Evolutionary conservation across 176 grass and related monocot genomes (phyloP), one percentile per base, ranked within the genome.

Genomic region (Urochloa ruziziensis): DNA sequence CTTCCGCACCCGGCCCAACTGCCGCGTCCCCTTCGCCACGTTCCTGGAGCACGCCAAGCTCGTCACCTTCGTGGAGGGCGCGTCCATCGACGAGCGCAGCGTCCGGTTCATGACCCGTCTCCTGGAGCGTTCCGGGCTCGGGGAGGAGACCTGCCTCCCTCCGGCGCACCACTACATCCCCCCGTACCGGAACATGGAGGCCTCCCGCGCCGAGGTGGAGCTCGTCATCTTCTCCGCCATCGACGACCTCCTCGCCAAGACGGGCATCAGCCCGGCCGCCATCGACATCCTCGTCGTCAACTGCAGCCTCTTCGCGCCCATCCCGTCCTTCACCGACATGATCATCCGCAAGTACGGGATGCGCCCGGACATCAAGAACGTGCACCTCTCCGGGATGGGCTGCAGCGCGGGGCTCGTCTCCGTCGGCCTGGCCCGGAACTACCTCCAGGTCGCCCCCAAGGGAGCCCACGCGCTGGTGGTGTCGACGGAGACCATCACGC

Each of bases 401-500:
- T 94, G 92, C 78, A 94, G 92, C 77, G 92, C 92, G 0, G 88
- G 92, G 54, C 92, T 94, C 42, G 43, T 94, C 60, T 88, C 92
- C 43, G 64, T 94, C 2, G 92, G 84, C 0, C 89, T 91, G 4
- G 92, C 92, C 0, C 67, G 83, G 6, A 88, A 91, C 78, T 52
- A 89, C 61, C 82, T 94, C 9, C 92, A 91, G 78, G 82, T 80
- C 14, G 86, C 76, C 2, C 82, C 61, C 9, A 53, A 13, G 0
- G 90, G 91, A 11, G 73, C 86, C 18, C 75, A 80, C 72, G 90
- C 90, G 35, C 87, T 94, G 34, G 87, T 94, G 23, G 90, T 94
- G 66, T 94, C 93, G 0, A 94, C 93, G 9, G 93, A 94, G 88
- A 94, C 91, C 68, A 92, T 94, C 87, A 94, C 93, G 0, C 93